Base-by-base conservation (phyloP, 2,329 filamentous ascomycete species). In the Penicillium psychrosexuale region DNA sequence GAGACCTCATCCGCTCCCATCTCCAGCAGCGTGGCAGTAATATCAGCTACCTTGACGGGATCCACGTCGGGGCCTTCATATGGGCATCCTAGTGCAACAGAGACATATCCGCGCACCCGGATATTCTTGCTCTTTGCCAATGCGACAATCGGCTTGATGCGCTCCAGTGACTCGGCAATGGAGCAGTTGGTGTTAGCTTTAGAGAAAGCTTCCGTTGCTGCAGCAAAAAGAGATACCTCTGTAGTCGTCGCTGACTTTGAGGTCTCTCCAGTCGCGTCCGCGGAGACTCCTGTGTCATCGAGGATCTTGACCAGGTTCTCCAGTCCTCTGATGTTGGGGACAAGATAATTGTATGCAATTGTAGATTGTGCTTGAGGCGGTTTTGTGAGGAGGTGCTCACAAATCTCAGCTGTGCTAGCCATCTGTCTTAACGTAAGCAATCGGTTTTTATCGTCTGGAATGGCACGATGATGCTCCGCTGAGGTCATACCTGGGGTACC, bases 1-100 rank as follows among this genome's bases (percentile, higher is more conserved):
- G 81, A 84, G 36, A 87, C 84, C 65, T 87, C 83, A 60, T 85
- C 82, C 6, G 83, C 84, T 17, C 84, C 84, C 81, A 87, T 84
- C 58, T 86, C 84, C 15, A 87, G 75, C 37, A 87, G 72, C 7
- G 76, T 79, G 0, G 82, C 79, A 0, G 84, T 84, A 24, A 87
- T 77, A 28, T 84, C 81, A 2, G 84, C 84, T 2, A 87, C 84
- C 52, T 79, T 80, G 61, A 81, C 75, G 0, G 84, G 83, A 36
- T 81, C 74, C 1, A 84, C 81, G 51, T 86, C 77, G 0, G 84
- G 83, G 0, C 84, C 84, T 73, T 87, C 84, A 60, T 85, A 87
- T 1, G 84, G 84, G 64, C 84, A 87, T 12, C 84, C 84, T 1
- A 87, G 74, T 0, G 84, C 84, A 17, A 84, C 82, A 5, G 82